Evolutionary conservation across 2,329 filamentous ascomycete species (phyloP), one percentile per base, ranked within the genome.

Genomic region (Colletotrichum sp.): DNA sequence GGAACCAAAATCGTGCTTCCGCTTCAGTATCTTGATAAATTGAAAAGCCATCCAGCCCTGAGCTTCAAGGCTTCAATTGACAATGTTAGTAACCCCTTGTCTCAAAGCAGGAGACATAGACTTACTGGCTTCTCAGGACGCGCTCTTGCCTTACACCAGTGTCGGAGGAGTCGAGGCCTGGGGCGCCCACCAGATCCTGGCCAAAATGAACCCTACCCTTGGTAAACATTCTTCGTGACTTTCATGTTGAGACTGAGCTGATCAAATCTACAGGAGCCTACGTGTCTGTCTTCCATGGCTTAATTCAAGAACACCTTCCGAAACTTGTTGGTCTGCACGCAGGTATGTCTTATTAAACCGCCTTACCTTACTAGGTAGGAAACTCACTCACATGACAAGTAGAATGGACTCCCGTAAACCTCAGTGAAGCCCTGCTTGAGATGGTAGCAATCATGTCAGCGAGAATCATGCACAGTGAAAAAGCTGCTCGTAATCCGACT

Each of bases 61-160:
- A 70, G 67, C 15, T 70, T 70, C 36, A 70, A 70, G 15, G 67
- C 67, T 10, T 70, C 67, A 12, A 70, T 70, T 61, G 67, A 70
- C 13, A 62, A 61, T 16, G 67, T 62, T 2, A 24, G 67, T 32
- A 16, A 13, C 3, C 3, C 9, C 38, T 48, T 48, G 18, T 21
- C 4, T 52, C 43, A 52, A 3, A 13, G 43, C 10, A 52, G n/a
- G 2, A 13, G n/a, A 21, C n/a, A 21, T 4, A 5, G 1, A 52
- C 43, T 52, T 2, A 24, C 43, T 5, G 12, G 4, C 5, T 61
- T 52, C 2, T 16, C 4, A 66, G 62, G 62, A 66, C n/a, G 62
- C 62, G 2, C 62, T 66, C 3, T 24, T 66, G n/a, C 13, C 26
- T 52, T 66, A 66, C 5, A 66, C 62, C 4, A 26, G 62, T 9